Conservation (phyloP, 2,329 filamentous ascomycete species). For the Pseudocercospora eumusae region DNA sequence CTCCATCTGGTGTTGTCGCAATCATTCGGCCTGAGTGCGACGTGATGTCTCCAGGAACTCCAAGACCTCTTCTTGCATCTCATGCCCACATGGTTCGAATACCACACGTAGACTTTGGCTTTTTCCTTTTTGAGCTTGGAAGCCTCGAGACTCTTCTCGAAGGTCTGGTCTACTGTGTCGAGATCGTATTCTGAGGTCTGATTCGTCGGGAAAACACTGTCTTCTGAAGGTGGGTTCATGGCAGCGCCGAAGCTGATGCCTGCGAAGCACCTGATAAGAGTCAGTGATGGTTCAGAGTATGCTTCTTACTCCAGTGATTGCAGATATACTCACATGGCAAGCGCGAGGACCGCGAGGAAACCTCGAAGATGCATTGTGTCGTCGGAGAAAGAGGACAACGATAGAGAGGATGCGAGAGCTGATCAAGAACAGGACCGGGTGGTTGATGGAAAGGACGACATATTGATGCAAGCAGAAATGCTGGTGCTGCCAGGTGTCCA, state of each 20-base stretch:
- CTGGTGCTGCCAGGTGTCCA: background rate
- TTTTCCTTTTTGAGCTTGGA: no score
- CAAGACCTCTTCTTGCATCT: background rate
- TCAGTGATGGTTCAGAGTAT: background rate
- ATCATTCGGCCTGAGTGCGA: background rate
- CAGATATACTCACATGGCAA: background rate
- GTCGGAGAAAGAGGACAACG: background rate
- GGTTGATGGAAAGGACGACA: background rate
- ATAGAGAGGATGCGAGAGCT: background rate
- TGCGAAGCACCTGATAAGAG: background rate
- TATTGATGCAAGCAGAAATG: background rate
- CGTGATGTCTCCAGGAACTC: background rate
- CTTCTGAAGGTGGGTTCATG: background rate
- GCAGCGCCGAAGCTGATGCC: background rate
- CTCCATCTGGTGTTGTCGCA: background rate
- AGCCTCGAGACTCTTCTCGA: no score
- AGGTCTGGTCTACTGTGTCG: no score
- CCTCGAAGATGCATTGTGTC: background rate
- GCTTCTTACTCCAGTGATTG: background rate
- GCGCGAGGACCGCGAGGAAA: background rate
- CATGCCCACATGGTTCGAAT: background rate
- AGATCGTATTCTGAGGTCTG: background rate
- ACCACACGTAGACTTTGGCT: background rate
- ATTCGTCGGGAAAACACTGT: background rate
- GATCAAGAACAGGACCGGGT: background rate